Base-by-base conservation (phyloP, 306 rosid species). In the Albizia julibrissin region DNA sequence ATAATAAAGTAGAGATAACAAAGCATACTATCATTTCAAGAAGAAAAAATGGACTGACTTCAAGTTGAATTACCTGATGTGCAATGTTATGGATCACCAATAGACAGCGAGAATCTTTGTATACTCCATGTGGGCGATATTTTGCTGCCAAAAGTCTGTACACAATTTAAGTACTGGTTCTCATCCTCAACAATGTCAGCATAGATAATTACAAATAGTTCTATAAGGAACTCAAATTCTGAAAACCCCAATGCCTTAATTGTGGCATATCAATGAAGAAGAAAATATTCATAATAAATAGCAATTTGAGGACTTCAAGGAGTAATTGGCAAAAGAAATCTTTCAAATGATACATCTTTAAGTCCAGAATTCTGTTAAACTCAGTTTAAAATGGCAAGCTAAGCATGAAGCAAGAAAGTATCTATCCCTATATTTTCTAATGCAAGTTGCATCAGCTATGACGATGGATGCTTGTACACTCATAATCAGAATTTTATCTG, bases 101-200 rank as follows among this genome's bases (percentile, higher is more conserved):
- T 81, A 94, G 79, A 83, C 97, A 89, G 16, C 98, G 91, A 8
- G 97, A 94, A 85, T 94, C 98, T 81, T 84, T 91, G 84, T 92
- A 88, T 67, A 89, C 89, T 81, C 95, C 98, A 84, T 86, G 75
- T 9, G 97, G 95, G 75, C 94, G 95, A 89, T 94, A 92, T 84
- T 92, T 94, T 3, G 95, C 88, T 11, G 94, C 97, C 89, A 94
- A 84, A 84, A 94, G 90, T 72, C 98, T 94, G 92, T 87, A 91
- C 73, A 81, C 70, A 89, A 75, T 81, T 67, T 81, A 82, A 70
- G 31, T 26, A 61, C 47, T 52, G 84, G 44, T 40, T 52, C 29
- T 64, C 79, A 62, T 68, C 58, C 67, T 71, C 62, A 76, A 72
- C 40, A 86, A 72, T 81, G 76, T 75, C 74, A 80, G 73, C 68